A percentile compares a stretch with the other conserved stretches of the same genome.
Conservation (phyloP, 345 rosid genomes). For the Rhizophora apiculata region DNA sequence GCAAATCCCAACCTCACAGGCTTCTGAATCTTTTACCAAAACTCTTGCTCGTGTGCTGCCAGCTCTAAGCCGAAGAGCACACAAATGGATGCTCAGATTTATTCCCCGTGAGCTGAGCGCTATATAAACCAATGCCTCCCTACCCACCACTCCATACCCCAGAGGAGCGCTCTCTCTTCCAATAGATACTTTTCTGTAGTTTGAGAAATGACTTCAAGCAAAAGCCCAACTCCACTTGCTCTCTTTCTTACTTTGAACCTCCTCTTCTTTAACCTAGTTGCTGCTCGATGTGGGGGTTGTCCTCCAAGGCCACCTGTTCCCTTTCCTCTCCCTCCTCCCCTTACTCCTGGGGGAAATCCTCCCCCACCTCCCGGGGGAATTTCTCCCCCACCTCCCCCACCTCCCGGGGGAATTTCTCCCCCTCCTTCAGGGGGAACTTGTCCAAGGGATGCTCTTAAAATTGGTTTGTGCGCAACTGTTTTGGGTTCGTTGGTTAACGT, state of each 20-base stretch:
- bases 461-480: conserved; percentile 46
- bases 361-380: too few species aligned
- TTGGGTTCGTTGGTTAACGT: conserved; percentile 43
- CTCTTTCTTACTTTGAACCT: conserved; percentile 50
- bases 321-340: too few species aligned
- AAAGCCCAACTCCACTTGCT: conserved; percentile 38
- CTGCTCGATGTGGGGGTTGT: conserved; percentile 41
- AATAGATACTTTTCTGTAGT: neutral
- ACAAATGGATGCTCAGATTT: conserved; percentile 13
- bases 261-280: conserved; percentile 42
- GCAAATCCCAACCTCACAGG: conserved; percentile 21
- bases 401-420: too few species aligned
- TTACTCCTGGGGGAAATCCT: conserved; percentile 8
- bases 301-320: conserved; percentile 30
- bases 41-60: conserved; percentile 23
- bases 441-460: conserved; percentile 49
- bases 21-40: conserved; percentile 30
- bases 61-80: conserved; percentile 35
- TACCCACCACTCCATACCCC: conserved; percentile 14
- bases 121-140: conserved; percentile 41
- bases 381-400: too few species aligned
- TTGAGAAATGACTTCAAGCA: conserved; percentile 40
- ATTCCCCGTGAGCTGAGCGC: conserved; percentile 26
- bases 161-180: conserved; percentile 3
- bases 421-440: conserved; percentile 17